Base-by-base conservation (phyloP, 352 stramenopile species). In the Phytophthora rubi region DNA sequence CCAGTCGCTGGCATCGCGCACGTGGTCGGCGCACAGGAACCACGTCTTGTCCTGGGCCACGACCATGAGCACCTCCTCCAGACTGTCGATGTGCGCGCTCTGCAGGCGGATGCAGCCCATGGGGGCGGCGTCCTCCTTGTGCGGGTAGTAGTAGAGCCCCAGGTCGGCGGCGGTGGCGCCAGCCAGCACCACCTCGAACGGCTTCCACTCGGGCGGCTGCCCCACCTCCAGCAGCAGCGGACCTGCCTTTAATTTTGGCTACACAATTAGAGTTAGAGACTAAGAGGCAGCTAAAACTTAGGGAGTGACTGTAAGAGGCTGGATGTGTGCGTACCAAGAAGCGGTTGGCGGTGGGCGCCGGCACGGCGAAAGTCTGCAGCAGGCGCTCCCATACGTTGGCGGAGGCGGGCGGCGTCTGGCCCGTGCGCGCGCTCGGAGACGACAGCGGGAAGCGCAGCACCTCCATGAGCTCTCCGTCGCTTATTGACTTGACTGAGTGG, bases 11-110 rank as follows among this genome's bases (percentile, higher is more conserved):
- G 85, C 85, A 3, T 89, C 85, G 8, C 76, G 79, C 1, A 70
- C 76, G 44, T 84, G 67, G 32, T 89, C 80, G 3, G 85, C 85
- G 35, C 87, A 94, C 18, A 94, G 75, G 59, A 93, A 94, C 87
- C 85, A 94, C 59, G 85, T 93, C 68, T 90, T 86, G 70, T 92
- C 83, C 15, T 80, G 76, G 42, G 85, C 89, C 30, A 91, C 76
- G 42, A 94, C 81, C 81, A 92, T 93, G 59, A 94, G 51, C 15
- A 94, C 83, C 61, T 94, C 86, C 55, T 73, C 86, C 10, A 94
- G 68, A 47, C 87, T 77, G 54, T 94, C 87, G 9, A 93, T 80
- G 45, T 90, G 86, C 0, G 85, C 85, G 26, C 70, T 83, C 28
- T 90, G 82, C n/a, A 93, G 75, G 4, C 64, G 65, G 52, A 93